Evolutionary conservation across 2,329 filamentous ascomycete species (phyloP).

Genomic region (Parafenestella ontariensis): DNA sequence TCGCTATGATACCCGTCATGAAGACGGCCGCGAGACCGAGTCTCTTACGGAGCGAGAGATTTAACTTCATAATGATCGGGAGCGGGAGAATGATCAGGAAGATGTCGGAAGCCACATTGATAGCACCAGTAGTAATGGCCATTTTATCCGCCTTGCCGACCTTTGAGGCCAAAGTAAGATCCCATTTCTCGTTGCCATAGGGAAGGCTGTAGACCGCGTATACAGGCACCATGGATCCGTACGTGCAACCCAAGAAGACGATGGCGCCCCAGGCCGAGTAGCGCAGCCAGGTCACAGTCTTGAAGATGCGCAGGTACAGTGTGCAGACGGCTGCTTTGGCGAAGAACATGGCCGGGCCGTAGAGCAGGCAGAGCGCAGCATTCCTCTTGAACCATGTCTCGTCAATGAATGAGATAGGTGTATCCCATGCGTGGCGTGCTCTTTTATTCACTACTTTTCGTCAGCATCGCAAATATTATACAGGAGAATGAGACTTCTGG

Average conservation of each 20-base stretch:
- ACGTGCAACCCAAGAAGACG: background rate
- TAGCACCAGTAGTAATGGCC: background rate
- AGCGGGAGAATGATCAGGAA: background rate
- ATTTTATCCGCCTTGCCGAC: background rate
- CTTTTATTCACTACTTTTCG: background rate
- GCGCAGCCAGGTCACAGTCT: background rate
- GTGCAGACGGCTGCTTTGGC: constrained; percentile 1
- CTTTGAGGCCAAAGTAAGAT: background rate
- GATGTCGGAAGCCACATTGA: background rate
- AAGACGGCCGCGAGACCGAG: background rate
- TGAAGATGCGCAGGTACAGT: constrained; percentile 1
- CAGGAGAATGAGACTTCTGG: no score
- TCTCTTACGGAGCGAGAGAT: background rate
- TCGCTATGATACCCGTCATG: background rate
- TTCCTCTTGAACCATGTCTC: background rate
- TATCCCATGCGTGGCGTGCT: background rate
- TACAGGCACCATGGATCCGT: background rate
- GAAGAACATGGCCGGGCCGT: constrained; percentile 4
- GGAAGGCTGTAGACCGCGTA: background rate
- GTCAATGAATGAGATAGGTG: background rate
- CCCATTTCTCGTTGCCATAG: constrained; percentile 1
- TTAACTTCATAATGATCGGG: background rate
- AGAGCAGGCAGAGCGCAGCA: background rate
- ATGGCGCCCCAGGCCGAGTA: background rate
- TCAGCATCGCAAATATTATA: background rate